Evolutionary conservation across 371 early-diverging fungal genomes (phyloP), one percentile per base, ranked within the genome.

Genomic region (Mucor ambiguus): DNA sequence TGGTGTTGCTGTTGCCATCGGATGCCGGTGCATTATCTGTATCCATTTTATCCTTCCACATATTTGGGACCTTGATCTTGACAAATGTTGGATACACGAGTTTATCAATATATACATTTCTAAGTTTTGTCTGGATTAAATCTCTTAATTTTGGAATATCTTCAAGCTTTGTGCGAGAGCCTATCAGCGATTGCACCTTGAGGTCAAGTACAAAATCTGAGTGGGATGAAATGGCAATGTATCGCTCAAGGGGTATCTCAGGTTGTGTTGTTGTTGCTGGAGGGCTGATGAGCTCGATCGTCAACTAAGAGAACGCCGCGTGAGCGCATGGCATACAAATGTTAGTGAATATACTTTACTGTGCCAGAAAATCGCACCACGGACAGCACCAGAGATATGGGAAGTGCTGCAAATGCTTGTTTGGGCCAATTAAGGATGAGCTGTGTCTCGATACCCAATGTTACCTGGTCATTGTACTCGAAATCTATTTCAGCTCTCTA

Each of bases 111-210:
- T 93, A 93, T n/a, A 89, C 83, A 30, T 87, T 81, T 18, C 90
- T 83, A 30, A 94, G 70, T 62, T 88, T 87, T 20, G 87, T 83
- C 8, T 89, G 89, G 54, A 98, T 92, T 28, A 97, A 74, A 37
- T 91, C 89, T 1, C 94, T 91, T 44, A 98, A 79, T 78, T 95
- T 95, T 12, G 98, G 97, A 48, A 97, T 82, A 71, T 95, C 95
- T 73, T 96, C 95, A 30, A 97, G 87, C 73, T 98, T 98, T 30
- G 96, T 95, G 64, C 93, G 87, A 63, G 95, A 93, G 0, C 98
- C 98, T 49, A 98, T 85, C 22, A 96, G 75, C 0, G 96, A 95
- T 37, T 92, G 87, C 0, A 96, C 91, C 20, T 91, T 89, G 60
- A 97, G 89, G 32, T 96, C 95, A 14, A 97, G 85, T 33, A 83